Conservation (phyloP, 192 early-diverging fungal genomes). For the Linnemannia zychae region DNA sequence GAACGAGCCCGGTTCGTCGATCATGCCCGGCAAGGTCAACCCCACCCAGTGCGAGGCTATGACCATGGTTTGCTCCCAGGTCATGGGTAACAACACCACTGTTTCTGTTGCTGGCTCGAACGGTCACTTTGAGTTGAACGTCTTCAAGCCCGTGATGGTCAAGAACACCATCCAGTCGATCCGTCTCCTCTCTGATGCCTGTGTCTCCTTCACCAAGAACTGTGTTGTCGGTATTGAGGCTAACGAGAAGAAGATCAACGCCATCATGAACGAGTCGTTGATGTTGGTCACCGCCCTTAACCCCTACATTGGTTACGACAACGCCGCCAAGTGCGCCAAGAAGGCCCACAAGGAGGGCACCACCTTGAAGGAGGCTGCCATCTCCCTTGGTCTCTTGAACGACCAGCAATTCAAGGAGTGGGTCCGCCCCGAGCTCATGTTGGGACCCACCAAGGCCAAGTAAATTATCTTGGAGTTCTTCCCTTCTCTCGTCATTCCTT, state of each 20-base stretch:
- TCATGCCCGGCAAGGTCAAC: constrained; percentile 99
- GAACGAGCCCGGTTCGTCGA: constrained; percentile 99
- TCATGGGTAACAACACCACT: constrained; percentile 98
- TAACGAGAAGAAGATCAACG: constrained; percentile 91
- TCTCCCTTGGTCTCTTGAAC: constrained; percentile 88
- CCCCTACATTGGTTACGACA: constrained; percentile 88
- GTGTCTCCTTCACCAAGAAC: constrained; percentile 94
- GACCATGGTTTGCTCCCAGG: constrained; percentile 99
- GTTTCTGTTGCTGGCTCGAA: constrained; percentile 94
- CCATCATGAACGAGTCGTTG: constrained; percentile 91
- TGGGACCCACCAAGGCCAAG: constrained; percentile 65
- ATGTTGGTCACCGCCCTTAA: constrained; percentile 99
- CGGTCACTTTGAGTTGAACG: constrained; percentile 99
- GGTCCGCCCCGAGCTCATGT: constrained; percentile 94
- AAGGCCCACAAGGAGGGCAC: constrained; percentile 96
- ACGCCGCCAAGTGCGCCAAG: constrained; percentile 96
- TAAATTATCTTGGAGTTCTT: constrained; percentile 19
- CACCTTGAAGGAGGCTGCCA: constrained; percentile 89
- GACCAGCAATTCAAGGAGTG: constrained; percentile 96
- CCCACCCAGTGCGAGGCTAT: constrained; percentile 99
- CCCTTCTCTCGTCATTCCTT: not conserved
- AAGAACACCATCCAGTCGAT: constrained; percentile 97
- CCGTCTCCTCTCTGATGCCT: constrained; percentile 88
- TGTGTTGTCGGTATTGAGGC: constrained; percentile 96
- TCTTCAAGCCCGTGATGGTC: constrained; percentile 99